Evolutionary conservation across 192 early-diverging fungal genomes (phyloP).

Genomic region (Pilaira anomala): DNA sequence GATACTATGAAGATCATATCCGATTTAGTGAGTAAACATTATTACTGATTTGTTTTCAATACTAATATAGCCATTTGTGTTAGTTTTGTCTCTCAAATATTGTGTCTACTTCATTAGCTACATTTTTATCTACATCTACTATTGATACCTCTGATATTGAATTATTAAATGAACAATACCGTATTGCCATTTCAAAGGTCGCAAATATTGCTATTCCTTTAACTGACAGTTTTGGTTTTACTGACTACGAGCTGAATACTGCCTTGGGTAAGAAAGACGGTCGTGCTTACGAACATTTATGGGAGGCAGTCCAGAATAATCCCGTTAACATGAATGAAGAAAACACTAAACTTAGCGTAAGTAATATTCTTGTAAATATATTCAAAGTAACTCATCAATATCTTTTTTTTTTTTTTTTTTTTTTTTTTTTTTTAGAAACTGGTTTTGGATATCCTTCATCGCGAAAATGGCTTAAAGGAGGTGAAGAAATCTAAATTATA

Average conservation of each 20-base stretch:
- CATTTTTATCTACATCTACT: conserved; percentile 42
- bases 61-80: too few species aligned
- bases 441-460: conserved; percentile 21
- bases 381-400: not conserved
- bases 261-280: conserved; percentile 69
- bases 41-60: too few species aligned
- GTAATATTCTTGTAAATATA: not conserved
- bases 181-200: conserved; percentile 44
- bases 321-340: conserved; percentile 21
- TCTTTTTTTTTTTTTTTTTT: not conserved
- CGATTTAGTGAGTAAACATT: conserved; percentile 25
- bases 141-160: conserved; percentile 42
- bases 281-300: conserved; percentile 67
- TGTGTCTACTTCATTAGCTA: conserved; percentile 42
- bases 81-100: conserved; percentile 39
- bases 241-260: conserved; percentile 64
- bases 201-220: conserved; percentile 66
- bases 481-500: conserved; percentile 8
- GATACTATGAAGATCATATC: conserved; percentile 29
- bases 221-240: conserved; percentile 69
- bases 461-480: conserved; percentile 1
- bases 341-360: conserved; percentile 14
- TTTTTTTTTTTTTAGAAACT: conserved; percentile 10
- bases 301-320: conserved; percentile 34
- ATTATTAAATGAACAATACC: conserved; percentile 18